Evolutionary conservation across 495 filamentous ascomycete genomes (phyloP).

Genomic region (Penicillium salamii): DNA sequence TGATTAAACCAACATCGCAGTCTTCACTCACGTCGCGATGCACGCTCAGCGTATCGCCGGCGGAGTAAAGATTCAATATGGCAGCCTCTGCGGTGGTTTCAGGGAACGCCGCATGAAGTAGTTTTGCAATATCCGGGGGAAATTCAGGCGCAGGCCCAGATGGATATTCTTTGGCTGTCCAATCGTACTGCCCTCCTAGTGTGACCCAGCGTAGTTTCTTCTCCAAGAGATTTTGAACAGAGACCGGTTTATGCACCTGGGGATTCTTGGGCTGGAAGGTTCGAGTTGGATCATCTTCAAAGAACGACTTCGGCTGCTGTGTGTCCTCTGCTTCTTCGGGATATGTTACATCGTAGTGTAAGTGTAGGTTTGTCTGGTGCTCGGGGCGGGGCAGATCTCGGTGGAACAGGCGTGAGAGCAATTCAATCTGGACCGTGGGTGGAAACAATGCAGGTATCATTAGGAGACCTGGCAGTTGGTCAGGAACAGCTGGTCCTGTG

Average conservation of each 20-base stretch:
- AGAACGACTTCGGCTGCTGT: slow-evolving; percentile 44
- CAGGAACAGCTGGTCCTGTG: slow-evolving; percentile 12
- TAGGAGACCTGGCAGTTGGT: slow-evolving; percentile 58
- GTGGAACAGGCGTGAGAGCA: slow-evolving; percentile 71
- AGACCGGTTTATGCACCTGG: slow-evolving; percentile 63
- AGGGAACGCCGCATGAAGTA: slow-evolving; percentile 66
- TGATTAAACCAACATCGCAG: slow-evolving; percentile 70
- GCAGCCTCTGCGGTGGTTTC: slow-evolving; percentile 77
- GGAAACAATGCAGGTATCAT: slow-evolving; percentile 74
- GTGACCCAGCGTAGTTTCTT: slow-evolving; percentile 90
- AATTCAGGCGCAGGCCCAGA: slow-evolving; percentile 63
- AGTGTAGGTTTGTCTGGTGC: slow-evolving; percentile 83
- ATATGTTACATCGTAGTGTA: slow-evolving; percentile 77
- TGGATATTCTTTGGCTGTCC: slow-evolving; percentile 82
- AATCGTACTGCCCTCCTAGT: slow-evolving; percentile 91
- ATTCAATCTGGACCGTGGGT: slow-evolving; percentile 57
- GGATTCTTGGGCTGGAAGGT: slow-evolving; percentile 62
- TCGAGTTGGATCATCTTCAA: slow-evolving; percentile 38
- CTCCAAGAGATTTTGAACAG: slow-evolving; percentile 60
- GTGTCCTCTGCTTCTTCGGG: slow-evolving; percentile 28
- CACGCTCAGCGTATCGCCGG: slow-evolving; percentile 81
- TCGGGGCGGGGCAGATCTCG: slow-evolving; percentile 70
- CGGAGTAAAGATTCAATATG: slow-evolving; percentile 86
- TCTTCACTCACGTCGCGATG: slow-evolving; percentile 90
- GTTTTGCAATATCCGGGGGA: slow-evolving; percentile 63